These are phyloP conservation scores for Paratinospora sagittata DNA, from an alignment of 164 flowering plant genomes.

Conservation along the genomic window DNA sequence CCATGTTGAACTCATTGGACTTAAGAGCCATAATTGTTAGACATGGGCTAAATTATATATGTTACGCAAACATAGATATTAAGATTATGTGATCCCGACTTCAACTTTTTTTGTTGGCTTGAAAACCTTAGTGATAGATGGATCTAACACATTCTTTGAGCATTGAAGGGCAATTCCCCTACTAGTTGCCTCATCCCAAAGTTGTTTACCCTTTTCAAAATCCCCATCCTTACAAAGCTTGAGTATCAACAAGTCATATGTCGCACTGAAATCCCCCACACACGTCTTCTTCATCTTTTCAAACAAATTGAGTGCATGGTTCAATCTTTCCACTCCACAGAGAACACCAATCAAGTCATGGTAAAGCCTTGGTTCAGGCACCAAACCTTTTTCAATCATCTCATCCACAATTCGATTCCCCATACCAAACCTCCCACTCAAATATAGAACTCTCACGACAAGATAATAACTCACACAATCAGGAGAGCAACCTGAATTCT, in stretches of 20 bases:
- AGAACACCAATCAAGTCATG: slow-evolving; percentile 62
- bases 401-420: slow-evolving; percentile 56
- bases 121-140: slow-evolving; percentile 49
- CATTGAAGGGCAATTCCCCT: slow-evolving; percentile 48
- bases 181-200: slow-evolving; percentile 65
- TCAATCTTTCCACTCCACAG: slow-evolving; percentile 59
- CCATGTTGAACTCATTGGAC: too few species aligned
- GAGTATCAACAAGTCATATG: slow-evolving; percentile 74
- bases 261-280: slow-evolving; percentile 52
- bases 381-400: slow-evolving; percentile 49
- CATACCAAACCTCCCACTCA: slow-evolving; percentile 60
- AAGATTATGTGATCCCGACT: slow-evolving; percentile 11
- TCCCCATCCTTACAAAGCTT: slow-evolving; percentile 64
- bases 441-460: slow-evolving; percentile 53
- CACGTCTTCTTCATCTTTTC: slow-evolving; percentile 50
- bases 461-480: slow-evolving; percentile 76
- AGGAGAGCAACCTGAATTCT: slow-evolving; percentile 42
- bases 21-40: too few species aligned
- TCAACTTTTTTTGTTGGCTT: slow-evolving; percentile 36
- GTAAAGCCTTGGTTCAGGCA: slow-evolving; percentile 54
- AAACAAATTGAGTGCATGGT: slow-evolving; percentile 54
- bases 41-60: too few species aligned
- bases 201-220: slow-evolving; percentile 59
- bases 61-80: too few species aligned
- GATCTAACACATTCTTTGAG: slow-evolving; percentile 51